Base-by-base conservation (phyloP, 768 basidiomycete species). In the Plicaturopsis crispa region DNA sequence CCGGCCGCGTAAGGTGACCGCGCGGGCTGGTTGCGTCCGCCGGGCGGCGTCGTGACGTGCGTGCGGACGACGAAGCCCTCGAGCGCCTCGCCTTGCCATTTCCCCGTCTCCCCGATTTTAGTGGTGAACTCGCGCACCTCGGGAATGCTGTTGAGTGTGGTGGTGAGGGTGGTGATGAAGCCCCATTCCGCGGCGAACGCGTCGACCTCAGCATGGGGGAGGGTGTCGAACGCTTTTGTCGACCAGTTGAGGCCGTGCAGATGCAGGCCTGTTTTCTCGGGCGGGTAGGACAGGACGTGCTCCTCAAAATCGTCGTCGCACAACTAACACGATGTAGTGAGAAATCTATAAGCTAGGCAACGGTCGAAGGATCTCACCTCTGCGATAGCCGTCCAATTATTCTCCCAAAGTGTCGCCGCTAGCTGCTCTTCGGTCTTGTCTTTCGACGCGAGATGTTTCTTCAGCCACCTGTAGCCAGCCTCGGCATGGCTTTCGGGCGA, bases 261-360 rank as follows among this genome's bases (percentile, higher is more conserved):
- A 50, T 97, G 90, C 1, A 97, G 75, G 3, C 93, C 94, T 0
- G 90, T 87, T 42, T 78, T 76, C 14, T 94, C 81, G 3, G 77
- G 69, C 0, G 88, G 64, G 53, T 91, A 94, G 0, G 77, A 66
- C 0, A 99, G 72, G 39, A 98, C 94, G 51, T 99, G 96, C 54
- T 98, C 94, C 51, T 99, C 94, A 56, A 98, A 98, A 0, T 73
- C 75, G 59, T 99, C 96, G 52, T 99, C 96, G 55, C 96, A 99
- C 5, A 99, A 80, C 93, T 97, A 31, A 4, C 31, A 13, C 10
- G 14, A 2, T 11, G 12, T 18, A 4, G 18, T 34, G 4, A 20
- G 30, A 17, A n/a, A 38, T 31, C 14, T 10, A 6, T n/a, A 34
- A 16, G 5, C 19, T 31, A 20, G 23, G 24, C 10, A n/a, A 10